These are phyloP conservation scores for Cavenderia fasciculata DNA, from an alignment of 78 protist species.

Conservation along the genomic window DNA sequence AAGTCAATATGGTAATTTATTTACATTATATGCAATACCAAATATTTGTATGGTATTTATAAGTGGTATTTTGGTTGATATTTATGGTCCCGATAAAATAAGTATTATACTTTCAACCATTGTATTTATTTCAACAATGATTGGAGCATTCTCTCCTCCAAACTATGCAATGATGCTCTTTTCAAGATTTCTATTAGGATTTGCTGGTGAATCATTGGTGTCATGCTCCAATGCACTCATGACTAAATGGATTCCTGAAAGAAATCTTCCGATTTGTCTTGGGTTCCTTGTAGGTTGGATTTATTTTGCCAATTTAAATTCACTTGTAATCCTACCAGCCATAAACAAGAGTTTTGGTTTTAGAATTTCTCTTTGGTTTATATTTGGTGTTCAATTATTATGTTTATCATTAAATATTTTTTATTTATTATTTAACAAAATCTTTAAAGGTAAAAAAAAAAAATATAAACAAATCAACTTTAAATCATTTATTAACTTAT, in stretches of 20 bases:
- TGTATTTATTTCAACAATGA: constrained; percentile 22
- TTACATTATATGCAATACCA: constrained; percentile 57
- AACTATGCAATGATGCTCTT: constrained; percentile 15
- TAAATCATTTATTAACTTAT: background rate
- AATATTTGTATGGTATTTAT: constrained; percentile 33
- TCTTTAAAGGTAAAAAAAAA: constrained; percentile 3
- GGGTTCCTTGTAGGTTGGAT: constrained; percentile 57
- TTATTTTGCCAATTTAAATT: constrained; percentile 29
- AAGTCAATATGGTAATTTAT: constrained; percentile 40
- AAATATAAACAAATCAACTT: background rate
- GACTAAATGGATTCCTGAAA: constrained; percentile 39
- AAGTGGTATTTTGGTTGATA: constrained; percentile 37
- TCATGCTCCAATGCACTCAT: constrained; percentile 56
- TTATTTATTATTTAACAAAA: background rate
- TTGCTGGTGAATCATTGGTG: constrained; percentile 67
- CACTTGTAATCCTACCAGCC: constrained; percentile 7
- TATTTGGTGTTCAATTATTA: constrained; percentile 1
- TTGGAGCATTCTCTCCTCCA: constrained; percentile 61
- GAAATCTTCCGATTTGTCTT: background rate
- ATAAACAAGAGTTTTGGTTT: constrained; percentile 32
- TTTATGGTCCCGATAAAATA: constrained; percentile 31
- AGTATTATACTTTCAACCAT: constrained; percentile 4
- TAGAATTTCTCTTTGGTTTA: constrained; percentile 23
- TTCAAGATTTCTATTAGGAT: constrained; percentile 44
- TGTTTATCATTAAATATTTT: background rate